A percentile compares a stretch with the other conserved stretches of the same genome.
Evolutionary conservation across 305 asterid species (phyloP).

Genomic region (Fraxinus baroniana): DNA sequence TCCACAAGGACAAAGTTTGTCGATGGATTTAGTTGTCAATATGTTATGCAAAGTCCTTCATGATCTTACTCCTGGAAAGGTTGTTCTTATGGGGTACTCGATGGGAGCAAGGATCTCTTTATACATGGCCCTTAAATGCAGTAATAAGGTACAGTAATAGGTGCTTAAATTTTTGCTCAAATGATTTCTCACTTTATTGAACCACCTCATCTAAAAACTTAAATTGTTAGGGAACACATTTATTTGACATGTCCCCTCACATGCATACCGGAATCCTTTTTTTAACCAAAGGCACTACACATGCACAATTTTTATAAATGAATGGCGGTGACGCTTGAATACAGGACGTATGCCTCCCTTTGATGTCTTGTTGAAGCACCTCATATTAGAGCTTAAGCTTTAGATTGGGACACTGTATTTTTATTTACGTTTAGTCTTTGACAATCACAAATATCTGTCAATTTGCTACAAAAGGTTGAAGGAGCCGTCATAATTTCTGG

Average conservation of each 20-base stretch:
- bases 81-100: slow-evolving; percentile 84
- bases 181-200: not conserved
- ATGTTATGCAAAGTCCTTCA: slow-evolving; percentile 58
- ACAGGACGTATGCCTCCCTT: not conserved
- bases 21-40: slow-evolving; percentile 59
- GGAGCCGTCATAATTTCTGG: slow-evolving; percentile 87
- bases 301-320: not conserved
- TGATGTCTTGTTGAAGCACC: not conserved
- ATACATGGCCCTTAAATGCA: slow-evolving; percentile 66
- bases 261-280: not conserved
- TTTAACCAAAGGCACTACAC: not conserved
- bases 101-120: slow-evolving; percentile 94
- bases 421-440: not conserved
- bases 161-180: not conserved
- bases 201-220: not conserved
- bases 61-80: slow-evolving; percentile 48
- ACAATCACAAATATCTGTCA: slow-evolving; percentile 18
- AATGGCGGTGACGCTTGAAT: not conserved
- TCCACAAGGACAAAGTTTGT: slow-evolving; percentile 42
- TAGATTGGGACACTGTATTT: not conserved
- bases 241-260: not conserved
- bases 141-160: slow-evolving; percentile 49
- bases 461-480: slow-evolving; percentile 46
- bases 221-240: not conserved
- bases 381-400: not conserved